Evolutionary conservation across 1,139 yeast genomes (phyloP), one percentile per base, ranked within the genome.

Genomic region (Zygoascus sp.): DNA sequence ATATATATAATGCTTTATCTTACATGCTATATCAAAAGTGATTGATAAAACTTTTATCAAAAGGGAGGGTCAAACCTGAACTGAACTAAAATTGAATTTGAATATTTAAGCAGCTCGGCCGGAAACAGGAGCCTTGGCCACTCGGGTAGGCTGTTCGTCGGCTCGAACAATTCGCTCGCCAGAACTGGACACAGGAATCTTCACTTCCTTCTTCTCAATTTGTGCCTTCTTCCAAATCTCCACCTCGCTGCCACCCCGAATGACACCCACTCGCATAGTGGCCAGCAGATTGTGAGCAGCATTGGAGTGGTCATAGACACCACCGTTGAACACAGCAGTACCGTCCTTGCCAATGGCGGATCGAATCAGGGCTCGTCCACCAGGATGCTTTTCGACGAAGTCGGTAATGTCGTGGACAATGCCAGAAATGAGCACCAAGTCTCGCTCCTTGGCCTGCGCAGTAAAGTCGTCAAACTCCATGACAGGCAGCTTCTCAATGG

Each of bases 271-370:
- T 73, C 98, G 84, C 95, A 90, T 83, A 32, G 94, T 84, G 27
- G 97, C 95, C 64, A 92, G 79, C 68, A 92, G 73, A 71, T 92
- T 92, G 72, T 92, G 97, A 41, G 97, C 98, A 54, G 98, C 98
- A 63, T 90, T 92, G 40, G 97, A 87, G 70, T 92, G 98, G 46
- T 87, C 83, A 68, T 92, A 92, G 39, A 92, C 98, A 62, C 96
- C 97, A 62, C 98, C 98, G 66, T 89, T 89, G 77, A 92, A 92
- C 2, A 96, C 97, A 61, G 87, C 86, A 35, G 97, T 89, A 44
- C 96, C 97, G 68, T 92, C 98, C 70, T 88, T 90, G 63, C 97
- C 97, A 56, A 84, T 73, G 8, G 96, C 89, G 35, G 95, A 85
- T 64, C 80, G 76, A 56, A 92, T 74, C 58, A 92, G 77, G 45